Conservation (phyloP, 2,329 filamentous ascomycete genomes). For the Cryoendolithus antarcticus region DNA sequence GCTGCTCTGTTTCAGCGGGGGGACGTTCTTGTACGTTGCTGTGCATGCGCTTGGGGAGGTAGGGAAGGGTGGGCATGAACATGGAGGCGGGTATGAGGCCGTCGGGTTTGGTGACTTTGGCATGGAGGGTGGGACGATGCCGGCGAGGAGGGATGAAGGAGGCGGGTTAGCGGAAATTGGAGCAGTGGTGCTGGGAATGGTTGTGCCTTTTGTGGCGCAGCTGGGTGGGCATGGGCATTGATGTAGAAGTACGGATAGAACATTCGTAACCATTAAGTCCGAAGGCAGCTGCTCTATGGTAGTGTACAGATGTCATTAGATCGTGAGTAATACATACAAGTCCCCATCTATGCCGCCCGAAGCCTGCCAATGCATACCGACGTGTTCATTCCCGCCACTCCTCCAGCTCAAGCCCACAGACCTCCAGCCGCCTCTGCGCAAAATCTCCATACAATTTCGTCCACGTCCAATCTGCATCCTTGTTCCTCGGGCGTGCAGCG, state of each 20-base stretch:
- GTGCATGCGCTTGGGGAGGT: conserved; percentile 94
- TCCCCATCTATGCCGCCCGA: neutral
- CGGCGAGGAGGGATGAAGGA: conserved; percentile 1
- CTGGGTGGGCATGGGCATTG: conserved; percentile 57
- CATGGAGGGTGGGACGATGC: conserved; percentile 2
- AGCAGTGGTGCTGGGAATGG: conserved; percentile 62
- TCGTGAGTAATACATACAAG: neutral
- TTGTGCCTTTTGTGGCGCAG: conserved; percentile 64
- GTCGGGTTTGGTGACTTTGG: conserved; percentile 15
- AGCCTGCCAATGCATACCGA: neutral
- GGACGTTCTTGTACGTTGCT: conserved; percentile 95
- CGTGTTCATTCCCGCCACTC: conserved; percentile 17
- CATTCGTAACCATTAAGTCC: neutral
- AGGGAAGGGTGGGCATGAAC: conserved; percentile 33
- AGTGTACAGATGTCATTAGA: neutral
- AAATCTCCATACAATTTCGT: conserved; percentile 38
- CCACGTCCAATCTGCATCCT: conserved; percentile 36
- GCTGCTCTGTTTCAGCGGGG: conserved; percentile 84
- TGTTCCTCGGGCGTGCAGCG: conserved; percentile 31
- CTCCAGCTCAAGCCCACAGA: conserved; percentile 41
- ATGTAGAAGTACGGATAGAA: neutral
- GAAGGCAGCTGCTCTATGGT: neutral
- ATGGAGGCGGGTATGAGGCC: conserved; percentile 13
- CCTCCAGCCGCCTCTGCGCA: conserved; percentile 37
- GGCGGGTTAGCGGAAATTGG: conserved; percentile 40